These are phyloP conservation scores for Knoxdaviesia proteae DNA, from an alignment of 2,329 filamentous ascomycete genomes.

Conservation along the genomic window DNA sequence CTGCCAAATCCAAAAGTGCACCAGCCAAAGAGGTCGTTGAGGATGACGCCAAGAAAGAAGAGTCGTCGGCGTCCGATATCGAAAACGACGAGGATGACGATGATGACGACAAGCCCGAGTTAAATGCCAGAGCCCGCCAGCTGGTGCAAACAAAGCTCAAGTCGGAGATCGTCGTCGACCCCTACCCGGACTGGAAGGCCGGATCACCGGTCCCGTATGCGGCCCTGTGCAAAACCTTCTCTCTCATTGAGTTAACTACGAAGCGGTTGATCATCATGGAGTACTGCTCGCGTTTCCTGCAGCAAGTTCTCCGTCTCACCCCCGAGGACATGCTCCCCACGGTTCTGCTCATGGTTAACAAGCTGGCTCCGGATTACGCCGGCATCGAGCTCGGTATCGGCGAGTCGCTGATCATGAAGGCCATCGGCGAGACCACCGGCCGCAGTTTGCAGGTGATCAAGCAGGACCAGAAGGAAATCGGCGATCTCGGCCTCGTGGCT, in stretches of 20 bases:
- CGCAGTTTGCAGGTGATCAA: conserved; percentile 79
- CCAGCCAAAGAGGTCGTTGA: conserved; percentile 19
- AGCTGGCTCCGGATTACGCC: conserved; percentile 87
- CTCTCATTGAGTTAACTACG: conserved; percentile 80
- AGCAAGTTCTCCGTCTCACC: conserved; percentile 82
- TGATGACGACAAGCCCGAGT: conserved; percentile 44
- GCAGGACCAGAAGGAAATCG: conserved; percentile 87
- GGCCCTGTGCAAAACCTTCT: conserved; percentile 85
- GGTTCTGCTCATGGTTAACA: conserved; percentile 91
- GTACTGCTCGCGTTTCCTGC: conserved; percentile 75
- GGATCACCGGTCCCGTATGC: conserved; percentile 84
- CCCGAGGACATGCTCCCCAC: conserved; percentile 75
- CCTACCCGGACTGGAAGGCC: conserved; percentile 88
- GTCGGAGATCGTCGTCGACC: conserved; percentile 41
- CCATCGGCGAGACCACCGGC: conserved; percentile 85
- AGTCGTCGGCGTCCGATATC: conserved; percentile 25
- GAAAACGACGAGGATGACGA: conserved; percentile 30
- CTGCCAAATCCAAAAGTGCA: conserved; percentile 10
- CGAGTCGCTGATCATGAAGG: conserved; percentile 96
- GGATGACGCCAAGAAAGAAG: conserved; percentile 15
- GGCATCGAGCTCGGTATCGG: conserved; percentile 97
- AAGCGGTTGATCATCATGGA: conserved; percentile 78
- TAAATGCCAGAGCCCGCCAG: conserved; percentile 54
- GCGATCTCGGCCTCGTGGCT: conserved; percentile 81
- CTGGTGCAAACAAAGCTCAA: conserved; percentile 62